A percentile compares a stretch with the other conserved stretches of the same genome.
These are phyloP conservation scores for Aspergillus sclerotialis DNA, from an alignment of 2,329 filamentous ascomycete species.

Conservation along the genomic window DNA sequence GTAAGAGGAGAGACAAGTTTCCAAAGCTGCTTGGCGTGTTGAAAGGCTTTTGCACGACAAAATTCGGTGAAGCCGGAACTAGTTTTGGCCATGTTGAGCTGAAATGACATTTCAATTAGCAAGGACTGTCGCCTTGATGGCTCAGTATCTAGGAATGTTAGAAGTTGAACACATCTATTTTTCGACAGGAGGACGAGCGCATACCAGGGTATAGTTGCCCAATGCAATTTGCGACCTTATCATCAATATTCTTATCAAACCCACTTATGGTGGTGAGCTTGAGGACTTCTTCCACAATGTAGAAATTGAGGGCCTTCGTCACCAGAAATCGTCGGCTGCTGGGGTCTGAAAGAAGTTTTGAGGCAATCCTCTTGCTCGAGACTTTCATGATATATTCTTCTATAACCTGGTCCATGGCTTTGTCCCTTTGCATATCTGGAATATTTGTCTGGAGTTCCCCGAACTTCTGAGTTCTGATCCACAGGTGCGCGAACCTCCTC, in stretches of 20 bases:
- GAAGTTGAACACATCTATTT: neutral
- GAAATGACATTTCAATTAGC: constrained; percentile 11
- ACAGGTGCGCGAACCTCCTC: constrained; percentile 10
- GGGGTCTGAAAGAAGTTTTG: constrained; percentile 14
- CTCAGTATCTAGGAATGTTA: constrained; percentile 11
- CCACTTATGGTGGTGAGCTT: constrained; percentile 17
- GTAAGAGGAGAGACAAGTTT: constrained; percentile 16
- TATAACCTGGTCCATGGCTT: constrained; percentile 8
- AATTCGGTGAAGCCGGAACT: constrained; percentile 18
- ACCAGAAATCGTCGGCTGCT: constrained; percentile 17
- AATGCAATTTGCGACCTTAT: no score
- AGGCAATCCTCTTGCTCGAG: constrained; percentile 7
- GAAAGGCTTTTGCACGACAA: constrained; percentile 10
- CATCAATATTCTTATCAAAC: constrained; percentile 15
- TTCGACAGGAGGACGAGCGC: no score
- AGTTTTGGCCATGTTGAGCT: constrained; percentile 12
- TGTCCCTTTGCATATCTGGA: constrained; percentile 10
- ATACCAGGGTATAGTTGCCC: no score
- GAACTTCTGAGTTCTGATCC: constrained; percentile 10
- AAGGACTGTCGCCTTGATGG: constrained; percentile 12
- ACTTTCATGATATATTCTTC: constrained; percentile 15
- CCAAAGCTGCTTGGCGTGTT: constrained; percentile 15
- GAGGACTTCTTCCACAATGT: constrained; percentile 16
- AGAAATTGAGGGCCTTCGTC: constrained; percentile 22
- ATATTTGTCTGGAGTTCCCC: constrained; percentile 10